Base-by-base conservation (phyloP, 176 grass and related monocot species). In the Oropetium thomaeum region DNA sequence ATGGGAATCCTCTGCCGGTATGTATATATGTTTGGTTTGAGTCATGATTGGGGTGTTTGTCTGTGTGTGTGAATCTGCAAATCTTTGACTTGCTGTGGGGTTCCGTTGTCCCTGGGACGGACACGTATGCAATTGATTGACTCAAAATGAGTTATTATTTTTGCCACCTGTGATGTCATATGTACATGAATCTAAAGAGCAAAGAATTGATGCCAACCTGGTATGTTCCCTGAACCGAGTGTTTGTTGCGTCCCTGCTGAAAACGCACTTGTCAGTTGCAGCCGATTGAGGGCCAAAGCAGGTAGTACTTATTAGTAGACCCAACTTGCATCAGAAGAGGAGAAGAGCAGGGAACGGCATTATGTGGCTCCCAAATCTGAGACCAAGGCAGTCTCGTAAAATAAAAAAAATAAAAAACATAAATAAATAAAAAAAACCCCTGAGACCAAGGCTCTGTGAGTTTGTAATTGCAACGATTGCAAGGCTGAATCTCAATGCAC, bases 31-130 rank as follows among this genome's bases (percentile, higher is more conserved):
- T n/a, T n/a, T n/a, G n/a, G 85, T 77, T 68, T 38, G 7, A 32
- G 72, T 42, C 58, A 47, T 82, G 66, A 87, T 78, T 71, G 84
- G 29, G 38, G 9, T 82, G 79, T 87, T 82, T 77, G 58, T 87
- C 66, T 57, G 38, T 58, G 41, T 42, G 49, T 65, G n/a, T 16
- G 74, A 42, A 58, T 73, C 19, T 73, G 67, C 73, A 82, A 71
- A 82, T 82, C 58, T 60, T 82, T 87, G 67, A 87, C 73, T 65
- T 67, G 39, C 8, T 30, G 32, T 1, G 67, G 52, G 55, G 30
- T 11, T 42, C 51, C 40, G 41, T 32, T 75, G 13, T 62, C 41
- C 60, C 8, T 47, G 26, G 58, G 16, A 57, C 65, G 77, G 65
- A 82, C 47, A 66, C 62, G 59, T 42, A 51, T 65, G 66, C 39